phyloP scores from a whole-genome alignment of 2,329 filamentous ascomycete genomes.

The Eutypa lata region DNA sequence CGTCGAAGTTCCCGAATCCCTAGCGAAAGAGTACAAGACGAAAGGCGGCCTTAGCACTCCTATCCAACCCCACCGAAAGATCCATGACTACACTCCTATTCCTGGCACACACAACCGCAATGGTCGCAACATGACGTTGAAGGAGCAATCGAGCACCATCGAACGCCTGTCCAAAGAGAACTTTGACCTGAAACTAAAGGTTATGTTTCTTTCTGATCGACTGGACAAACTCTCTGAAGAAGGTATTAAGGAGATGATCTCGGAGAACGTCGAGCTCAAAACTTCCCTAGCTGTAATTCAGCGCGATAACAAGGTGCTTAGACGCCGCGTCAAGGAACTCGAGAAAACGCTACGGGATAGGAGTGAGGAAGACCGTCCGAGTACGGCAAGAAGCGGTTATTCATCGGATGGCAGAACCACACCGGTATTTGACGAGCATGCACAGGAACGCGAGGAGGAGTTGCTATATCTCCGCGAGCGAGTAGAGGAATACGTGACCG shows the following conservation, averaged over 20 bases:
- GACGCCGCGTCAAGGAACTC: slow-evolving; percentile 78
- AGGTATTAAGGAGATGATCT: slow-evolving; percentile 96
- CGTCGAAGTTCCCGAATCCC: slow-evolving; percentile 84
- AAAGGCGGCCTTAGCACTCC: slow-evolving; percentile 60
- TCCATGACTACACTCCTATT: slow-evolving; percentile 50
- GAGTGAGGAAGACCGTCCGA: slow-evolving; percentile 60
- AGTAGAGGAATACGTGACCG: slow-evolving; percentile 77
- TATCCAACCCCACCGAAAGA: slow-evolving; percentile 34
- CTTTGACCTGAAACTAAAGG: slow-evolving; percentile 94
- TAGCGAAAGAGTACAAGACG: slow-evolving; percentile 81
- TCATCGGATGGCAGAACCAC: slow-evolving; percentile 59
- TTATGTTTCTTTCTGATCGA: slow-evolving; percentile 93
- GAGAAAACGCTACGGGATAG: slow-evolving; percentile 68
- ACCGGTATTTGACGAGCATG: slow-evolving; percentile 55
- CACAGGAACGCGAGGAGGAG: slow-evolving; percentile 77
- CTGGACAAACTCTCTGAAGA: slow-evolving; percentile 92
- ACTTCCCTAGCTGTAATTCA: slow-evolving; percentile 85
- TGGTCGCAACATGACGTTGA: slow-evolving; percentile 77
- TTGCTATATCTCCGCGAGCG: slow-evolving; percentile 80
- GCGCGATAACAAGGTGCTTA: slow-evolving; percentile 83
- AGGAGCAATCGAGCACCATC: slow-evolving; percentile 96
- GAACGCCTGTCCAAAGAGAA: slow-evolving; percentile 97
- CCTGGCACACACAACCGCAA: slow-evolving; percentile 50
- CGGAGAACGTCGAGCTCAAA: slow-evolving; percentile 93
- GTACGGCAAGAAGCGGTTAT: slow-evolving; percentile 53